Conservation (phyloP, 2,329 filamentous ascomycete genomes). For the Penicillium brevicompactum region DNA sequence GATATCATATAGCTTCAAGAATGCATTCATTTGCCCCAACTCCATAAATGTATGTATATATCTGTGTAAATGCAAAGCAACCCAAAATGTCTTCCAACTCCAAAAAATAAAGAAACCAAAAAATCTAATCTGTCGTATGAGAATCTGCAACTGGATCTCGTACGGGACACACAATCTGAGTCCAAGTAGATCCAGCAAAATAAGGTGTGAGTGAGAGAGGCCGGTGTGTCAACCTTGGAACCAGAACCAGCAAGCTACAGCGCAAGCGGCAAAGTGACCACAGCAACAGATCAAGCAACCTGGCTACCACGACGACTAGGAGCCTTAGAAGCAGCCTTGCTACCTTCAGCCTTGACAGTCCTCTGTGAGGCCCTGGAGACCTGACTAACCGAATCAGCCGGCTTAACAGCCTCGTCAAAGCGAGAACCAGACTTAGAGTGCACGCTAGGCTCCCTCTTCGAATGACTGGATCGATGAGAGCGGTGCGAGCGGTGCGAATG, state of each 20-base stretch:
- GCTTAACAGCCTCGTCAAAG: constrained; percentile 41
- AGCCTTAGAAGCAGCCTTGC: constrained; percentile 29
- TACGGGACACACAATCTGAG: constrained; percentile 1
- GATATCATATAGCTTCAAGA: background rate
- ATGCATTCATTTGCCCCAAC: constrained; percentile 8
- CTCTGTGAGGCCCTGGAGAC: constrained; percentile 36
- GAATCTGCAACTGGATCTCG: constrained; percentile 1
- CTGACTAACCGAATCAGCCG: constrained; percentile 45
- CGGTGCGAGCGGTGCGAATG: constrained; percentile 30
- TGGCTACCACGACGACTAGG: constrained; percentile 34
- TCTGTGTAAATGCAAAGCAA: constrained; percentile 9
- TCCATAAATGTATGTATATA: constrained; percentile 12
- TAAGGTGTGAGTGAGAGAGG: background rate
- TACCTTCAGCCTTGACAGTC: constrained; percentile 36
- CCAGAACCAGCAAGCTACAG: too few species aligned
- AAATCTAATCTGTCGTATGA: constrained; percentile 5
- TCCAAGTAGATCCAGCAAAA: background rate
- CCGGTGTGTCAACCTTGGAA: too few species aligned
- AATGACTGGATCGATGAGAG: constrained; percentile 21
- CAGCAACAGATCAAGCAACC: constrained; percentile 20
- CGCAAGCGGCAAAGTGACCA: too few species aligned
- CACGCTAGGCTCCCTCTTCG: constrained; percentile 11
- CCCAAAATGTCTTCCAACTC: background rate
- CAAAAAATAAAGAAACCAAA: background rate
- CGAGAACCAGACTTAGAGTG: constrained; percentile 25